Evolutionary conservation across 768 basidiomycete species (phyloP).

Genomic region (Rhodotorula toruloides): DNA sequence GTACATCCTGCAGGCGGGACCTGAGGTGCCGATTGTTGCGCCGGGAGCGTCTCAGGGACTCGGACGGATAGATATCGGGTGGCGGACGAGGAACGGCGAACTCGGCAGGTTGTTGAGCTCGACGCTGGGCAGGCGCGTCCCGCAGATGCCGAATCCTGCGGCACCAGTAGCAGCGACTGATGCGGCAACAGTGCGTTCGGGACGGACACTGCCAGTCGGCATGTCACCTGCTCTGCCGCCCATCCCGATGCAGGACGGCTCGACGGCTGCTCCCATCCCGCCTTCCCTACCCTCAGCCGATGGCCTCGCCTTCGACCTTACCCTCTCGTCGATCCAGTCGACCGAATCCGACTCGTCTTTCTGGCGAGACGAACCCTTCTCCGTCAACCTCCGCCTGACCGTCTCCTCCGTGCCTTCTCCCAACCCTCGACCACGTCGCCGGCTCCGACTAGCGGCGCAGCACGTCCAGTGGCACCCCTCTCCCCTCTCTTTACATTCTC

Average conservation of each 20-base stretch:
- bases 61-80: conserved; percentile 74
- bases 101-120: conserved; percentile 82
- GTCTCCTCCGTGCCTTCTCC: background rate
- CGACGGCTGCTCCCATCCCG: conserved; percentile 38
- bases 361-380: conserved; percentile 56
- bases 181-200: conserved; percentile 45
- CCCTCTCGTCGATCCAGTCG: background rate
- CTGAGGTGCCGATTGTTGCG: conserved; percentile 44
- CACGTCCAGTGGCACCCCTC: background rate
- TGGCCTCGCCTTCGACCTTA: conserved; percentile 56
- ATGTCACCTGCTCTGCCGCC: conserved; percentile 5
- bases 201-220: conserved; percentile 45
- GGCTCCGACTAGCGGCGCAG: conserved; percentile 1
- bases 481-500: background rate
- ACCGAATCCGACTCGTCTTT: conserved; percentile 47
- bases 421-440: background rate
- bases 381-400: conserved; percentile 45
- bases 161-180: conserved; percentile 17
- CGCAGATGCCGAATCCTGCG: conserved; percentile 46
- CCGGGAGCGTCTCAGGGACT: conserved; percentile 53
- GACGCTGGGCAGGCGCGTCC: conserved; percentile 80
- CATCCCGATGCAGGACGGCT: conserved; percentile 20
- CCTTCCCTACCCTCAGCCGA: conserved; percentile 53
- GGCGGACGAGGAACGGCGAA: conserved; percentile 79
- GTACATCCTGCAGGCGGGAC: conserved; percentile 62